Evolutionary conservation across 225 moss, liverwort and hornwort species (phyloP), one percentile per base, ranked within the genome.

Genomic region (Asterella californica): DNA sequence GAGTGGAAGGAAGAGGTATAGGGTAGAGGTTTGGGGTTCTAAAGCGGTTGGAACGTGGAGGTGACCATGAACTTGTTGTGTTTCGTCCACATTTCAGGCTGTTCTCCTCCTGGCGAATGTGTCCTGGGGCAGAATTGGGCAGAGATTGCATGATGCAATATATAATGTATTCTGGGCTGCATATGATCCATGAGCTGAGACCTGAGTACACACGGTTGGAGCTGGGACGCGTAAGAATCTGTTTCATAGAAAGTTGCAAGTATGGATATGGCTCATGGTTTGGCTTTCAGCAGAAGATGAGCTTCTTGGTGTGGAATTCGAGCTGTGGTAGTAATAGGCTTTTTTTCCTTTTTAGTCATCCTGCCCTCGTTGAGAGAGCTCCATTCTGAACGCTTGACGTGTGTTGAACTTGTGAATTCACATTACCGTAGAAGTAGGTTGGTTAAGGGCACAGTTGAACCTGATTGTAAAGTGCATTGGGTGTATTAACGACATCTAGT

Each of bases 41-140:
- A 30, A 29, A 70, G 6, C 33, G 1, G 49, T 57, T 4, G 24
- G 22, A 57, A 24, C n/a, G 18, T 59, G 75, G 75, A 59, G 75
- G 55, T 37, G 37, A 76, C 36, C 29, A 37, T 55, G 55, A 59
- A 21, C n/a, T 53, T 30, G 25, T 74, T 37, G 33, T 59, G 57
- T 59, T 77, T 75, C 54, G 62, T 77, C 60, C 76, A 45, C 38
- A 77, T 63, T 63, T 25, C 42, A 59, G 75, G 38, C 62, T 63
- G 45, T 77, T 61, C 62, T 77, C 62, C n/a, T 63, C n/a, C 61
- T 25, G 76, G 76, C 61, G 62, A 63, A 36, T 77, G 54, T 75
- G 33, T 55, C 72, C 47, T 49, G n/a, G 47, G 48, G 27, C n/a
- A 42, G 60, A 36, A 76, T 48, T 37, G 36, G 38, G 37, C 33